Evolutionary conservation across 441 rosid species (phyloP).

Genomic region (Sinapis alba): DNA sequence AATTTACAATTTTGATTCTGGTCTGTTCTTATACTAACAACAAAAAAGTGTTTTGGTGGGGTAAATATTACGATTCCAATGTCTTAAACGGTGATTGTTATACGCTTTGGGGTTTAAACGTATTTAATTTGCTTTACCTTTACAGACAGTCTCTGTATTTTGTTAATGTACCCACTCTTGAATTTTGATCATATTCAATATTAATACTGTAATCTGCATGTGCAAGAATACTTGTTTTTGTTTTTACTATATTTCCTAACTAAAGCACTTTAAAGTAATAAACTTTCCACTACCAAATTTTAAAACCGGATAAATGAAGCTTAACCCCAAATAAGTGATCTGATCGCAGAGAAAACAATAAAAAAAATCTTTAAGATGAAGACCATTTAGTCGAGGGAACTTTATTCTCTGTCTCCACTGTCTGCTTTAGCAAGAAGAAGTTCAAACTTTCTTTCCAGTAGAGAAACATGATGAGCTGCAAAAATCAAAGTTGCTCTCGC

Average conservation of each 20-base stretch:
- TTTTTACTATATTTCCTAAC: neutral
- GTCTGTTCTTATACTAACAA: slow-evolving; percentile 7
- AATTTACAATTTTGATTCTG: neutral
- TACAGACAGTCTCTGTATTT: neutral
- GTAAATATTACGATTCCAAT: slow-evolving; percentile 25
- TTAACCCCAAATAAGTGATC: neutral
- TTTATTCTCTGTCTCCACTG: neutral
- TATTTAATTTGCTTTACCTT: neutral
- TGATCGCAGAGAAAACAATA: neutral
- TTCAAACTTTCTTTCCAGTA: neutral
- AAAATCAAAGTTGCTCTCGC: neutral
- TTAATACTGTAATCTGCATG: neutral
- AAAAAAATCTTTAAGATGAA: neutral
- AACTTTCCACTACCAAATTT: neutral
- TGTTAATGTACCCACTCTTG: slow-evolving; percentile 2
- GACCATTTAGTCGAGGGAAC: neutral
- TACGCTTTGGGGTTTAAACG: slow-evolving; percentile 5
- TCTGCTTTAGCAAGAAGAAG: neutral
- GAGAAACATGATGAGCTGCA: slow-evolving; percentile 20
- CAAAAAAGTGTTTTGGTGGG: slow-evolving; percentile 9
- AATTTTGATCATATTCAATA: neutral
- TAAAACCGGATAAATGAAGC: neutral
- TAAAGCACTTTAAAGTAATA: neutral
- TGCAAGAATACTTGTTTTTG: neutral
- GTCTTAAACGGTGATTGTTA: slow-evolving; percentile 7